Evolutionary conservation across 2,329 filamentous ascomycete species (phyloP), one percentile per base, ranked within the genome.

Genomic region (Penicillium sp.): DNA sequence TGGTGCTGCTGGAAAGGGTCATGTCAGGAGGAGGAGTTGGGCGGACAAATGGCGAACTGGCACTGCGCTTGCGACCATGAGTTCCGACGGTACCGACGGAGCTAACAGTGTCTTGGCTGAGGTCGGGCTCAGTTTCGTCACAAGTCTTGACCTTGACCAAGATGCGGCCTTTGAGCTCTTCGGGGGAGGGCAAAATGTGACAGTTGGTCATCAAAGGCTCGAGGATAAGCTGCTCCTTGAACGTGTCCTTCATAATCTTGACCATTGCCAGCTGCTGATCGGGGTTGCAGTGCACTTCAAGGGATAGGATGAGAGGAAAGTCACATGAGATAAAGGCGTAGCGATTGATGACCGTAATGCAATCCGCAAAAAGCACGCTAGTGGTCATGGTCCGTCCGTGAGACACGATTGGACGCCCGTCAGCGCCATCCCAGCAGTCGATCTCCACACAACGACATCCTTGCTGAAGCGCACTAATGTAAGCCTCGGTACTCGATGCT

Each of bases 361-460:
- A 94, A 76, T 98, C 94, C 49, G 88, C 85, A 78, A 99, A 99
- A 40, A 91, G 87, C 58, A 98, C 93, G 60, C 91, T 89, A 13
- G 88, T 94, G 0, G 95, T 98, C 77, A 96, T 84, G 0, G 93
- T 97, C 60, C 89, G 88, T 26, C 95, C 95, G 70, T 99, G 95
- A 63, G 92, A 93, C 35, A 99, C 95, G 56, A 93, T 87, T 0
- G 95, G 95, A 70, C 92, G 87, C 42, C 92, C 92, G 73, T 97
- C 90, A 55, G 86, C 85, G 16, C 95, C 95, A 76, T 99, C 93
- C 95, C 95, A 99, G 78, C 94, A 98, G 77, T 99, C 95, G 55
- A 99, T 92, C 78, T 99, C 95, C 49, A 99, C 89, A 75, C 95
- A 98, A 53, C 95, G 90, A 75, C 95, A 99, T 8, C 93, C 93